phyloP scores from a whole-genome alignment of 345 rosid genomes.

The Eucalyptus curtisii region DNA sequence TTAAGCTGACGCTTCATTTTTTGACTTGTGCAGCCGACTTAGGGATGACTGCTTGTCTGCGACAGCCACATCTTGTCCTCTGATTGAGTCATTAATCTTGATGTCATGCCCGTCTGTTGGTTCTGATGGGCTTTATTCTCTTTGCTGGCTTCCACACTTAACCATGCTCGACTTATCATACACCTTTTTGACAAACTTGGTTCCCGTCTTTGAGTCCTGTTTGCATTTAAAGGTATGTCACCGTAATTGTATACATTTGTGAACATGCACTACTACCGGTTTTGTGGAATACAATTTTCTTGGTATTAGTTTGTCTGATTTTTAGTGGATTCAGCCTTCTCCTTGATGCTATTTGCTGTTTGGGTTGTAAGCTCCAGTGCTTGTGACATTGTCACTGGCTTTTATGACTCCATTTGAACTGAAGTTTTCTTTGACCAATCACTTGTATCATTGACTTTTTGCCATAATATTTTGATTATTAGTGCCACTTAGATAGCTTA shows the following conservation, averaged over 20 bases:
- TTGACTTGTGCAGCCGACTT: conserved; percentile 51
- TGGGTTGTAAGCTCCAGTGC: not conserved
- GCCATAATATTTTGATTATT: not conserved
- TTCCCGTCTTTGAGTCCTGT: conserved; percentile 82
- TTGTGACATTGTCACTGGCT: not conserved
- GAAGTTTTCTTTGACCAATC: not conserved
- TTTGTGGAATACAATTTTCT: not conserved
- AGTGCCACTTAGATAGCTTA: not conserved
- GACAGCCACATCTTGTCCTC: conserved; percentile 66
- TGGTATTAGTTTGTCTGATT: not conserved
- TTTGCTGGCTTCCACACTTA: conserved; percentile 47
- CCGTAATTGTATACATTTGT: not conserved
- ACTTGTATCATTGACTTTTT: not conserved
- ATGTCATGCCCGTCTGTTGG: conserved; percentile 92
- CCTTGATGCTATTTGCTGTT: not conserved
- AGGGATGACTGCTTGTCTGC: conserved; percentile 85
- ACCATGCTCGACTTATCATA: conserved; percentile 80
- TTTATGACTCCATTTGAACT: not conserved
- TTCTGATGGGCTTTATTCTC: conserved; percentile 65
- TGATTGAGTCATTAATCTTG: conserved; percentile 73
- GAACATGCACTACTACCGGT: not conserved
- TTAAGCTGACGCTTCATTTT: not conserved
- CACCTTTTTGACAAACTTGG: conserved; percentile 74
- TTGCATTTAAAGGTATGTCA: conserved; percentile 62
- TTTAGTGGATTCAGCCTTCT: not conserved